Conservation (phyloP, 768 basidiomycete species). For the Calocera cornea region DNA sequence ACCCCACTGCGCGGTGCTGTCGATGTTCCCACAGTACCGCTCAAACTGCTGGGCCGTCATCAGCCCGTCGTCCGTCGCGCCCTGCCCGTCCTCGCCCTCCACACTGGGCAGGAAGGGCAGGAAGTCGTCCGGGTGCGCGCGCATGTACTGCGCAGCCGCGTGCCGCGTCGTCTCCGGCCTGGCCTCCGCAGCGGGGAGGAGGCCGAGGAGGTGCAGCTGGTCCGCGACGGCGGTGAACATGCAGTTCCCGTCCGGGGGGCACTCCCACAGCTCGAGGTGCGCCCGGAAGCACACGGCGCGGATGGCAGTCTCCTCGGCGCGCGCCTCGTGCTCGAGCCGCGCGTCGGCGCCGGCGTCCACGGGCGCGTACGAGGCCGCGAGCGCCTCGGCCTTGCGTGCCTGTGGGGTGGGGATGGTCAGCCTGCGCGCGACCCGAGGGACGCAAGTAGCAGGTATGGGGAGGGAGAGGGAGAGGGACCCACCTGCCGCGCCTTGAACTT, state of each 20-base stretch:
- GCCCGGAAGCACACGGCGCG: slow-evolving; percentile 48
- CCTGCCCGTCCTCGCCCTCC: slow-evolving; percentile 54
- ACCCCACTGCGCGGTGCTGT: slow-evolving; percentile 84
- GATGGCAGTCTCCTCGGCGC: slow-evolving; percentile 54
- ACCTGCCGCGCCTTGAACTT: slow-evolving; percentile 65
- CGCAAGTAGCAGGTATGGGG: background rate
- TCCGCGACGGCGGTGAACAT: slow-evolving; percentile 90
- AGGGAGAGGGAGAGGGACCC: slow-evolving; percentile 10
- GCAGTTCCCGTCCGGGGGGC: slow-evolving; percentile 92
- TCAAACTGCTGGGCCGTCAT: slow-evolving; percentile 56
- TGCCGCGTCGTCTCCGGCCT: slow-evolving; percentile 47
- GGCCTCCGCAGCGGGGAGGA: slow-evolving; percentile 45
- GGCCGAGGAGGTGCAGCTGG: slow-evolving; percentile 62
- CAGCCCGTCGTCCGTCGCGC: slow-evolving; percentile 49
- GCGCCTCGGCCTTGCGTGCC: slow-evolving; percentile 58
- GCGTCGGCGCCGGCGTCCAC: slow-evolving; percentile 48
- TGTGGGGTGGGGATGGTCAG: slow-evolving; percentile 28
- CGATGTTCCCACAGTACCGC: slow-evolving; percentile 63
- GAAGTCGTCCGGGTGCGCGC: slow-evolving; percentile 74
- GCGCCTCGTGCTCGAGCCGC: slow-evolving; percentile 46
- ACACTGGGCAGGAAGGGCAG: slow-evolving; percentile 77
- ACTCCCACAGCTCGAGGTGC: slow-evolving; percentile 54
- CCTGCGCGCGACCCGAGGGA: background rate
- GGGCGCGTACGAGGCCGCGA: slow-evolving; percentile 39
- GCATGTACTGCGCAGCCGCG: slow-evolving; percentile 70